Evolutionary conservation across 2,329 filamentous ascomycete genomes (phyloP), one percentile per base, ranked within the genome.

Genomic region (Triangularia setosa): DNA sequence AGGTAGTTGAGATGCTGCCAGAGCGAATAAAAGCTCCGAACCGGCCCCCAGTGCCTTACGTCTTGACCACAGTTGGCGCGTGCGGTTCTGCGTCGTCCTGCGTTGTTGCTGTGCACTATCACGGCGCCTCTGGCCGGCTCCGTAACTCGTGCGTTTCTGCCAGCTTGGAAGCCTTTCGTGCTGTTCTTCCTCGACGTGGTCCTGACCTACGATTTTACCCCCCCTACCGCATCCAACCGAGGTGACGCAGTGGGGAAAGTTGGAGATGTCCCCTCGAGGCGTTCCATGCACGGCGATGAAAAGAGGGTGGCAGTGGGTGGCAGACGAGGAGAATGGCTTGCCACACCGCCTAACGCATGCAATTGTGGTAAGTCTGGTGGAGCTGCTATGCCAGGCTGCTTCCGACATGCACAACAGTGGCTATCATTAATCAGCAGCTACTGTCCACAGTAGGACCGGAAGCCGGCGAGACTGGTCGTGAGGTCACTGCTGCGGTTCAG

Each of bases 251-350:
- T 16, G 24, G 21, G 48, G 52, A 28, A 28, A 16, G 16, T 24
- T 55, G 12, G 52, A 27, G 16, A 55, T 27, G 2, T 16, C 52
- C 24, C 52, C 23, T 55, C 23, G 24, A 55, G 52, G 24, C 52
- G 52, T 55, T 55, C 52, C 52, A 60, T 60, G 58, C 40, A 53
- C 35, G 23, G 21, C 35, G 58, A 52, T 60, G 40, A 60, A 53
- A 53, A 53, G 33, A 53, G 58, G 16, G 16, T 16, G 35, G 16
- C 16, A 40, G 35, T 25, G 24, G 35, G 40, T 25, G 18, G 58
- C n/a, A 28, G 58, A 52, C 40, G 58, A 60, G 23, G 40, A 16
- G 58, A 60, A 48, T 53, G 58, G 58, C 58, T 60, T 40, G 58
- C 58, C 40, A 60, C 58, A 60, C 58, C 58, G 58, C 58, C 40